These are phyloP conservation scores for Boletus tomentosulus DNA, from an alignment of 768 basidiomycete species.

Conservation along the genomic window DNA sequence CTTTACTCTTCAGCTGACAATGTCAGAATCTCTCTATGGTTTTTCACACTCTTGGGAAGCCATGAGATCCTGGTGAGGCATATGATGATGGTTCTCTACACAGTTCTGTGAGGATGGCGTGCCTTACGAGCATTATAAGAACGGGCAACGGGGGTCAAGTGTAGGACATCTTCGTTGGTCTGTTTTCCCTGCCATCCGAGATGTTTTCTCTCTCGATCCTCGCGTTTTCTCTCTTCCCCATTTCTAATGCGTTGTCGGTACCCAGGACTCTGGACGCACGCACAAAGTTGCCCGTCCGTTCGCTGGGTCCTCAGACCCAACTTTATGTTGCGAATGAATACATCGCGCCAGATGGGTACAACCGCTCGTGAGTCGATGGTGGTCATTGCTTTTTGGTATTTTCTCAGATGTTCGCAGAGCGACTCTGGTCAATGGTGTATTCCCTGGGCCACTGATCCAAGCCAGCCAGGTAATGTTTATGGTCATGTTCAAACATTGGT, in stretches of 20 bases:
- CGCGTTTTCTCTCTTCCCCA: conserved; percentile 5
- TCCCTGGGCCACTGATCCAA: conserved; percentile 44
- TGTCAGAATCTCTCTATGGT: not conserved
- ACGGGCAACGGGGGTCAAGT: no score
- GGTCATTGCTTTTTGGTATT: not conserved
- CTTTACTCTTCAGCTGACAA: not conserved
- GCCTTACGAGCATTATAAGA: no score
- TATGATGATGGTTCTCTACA: no score
- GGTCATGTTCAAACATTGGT: not conserved
- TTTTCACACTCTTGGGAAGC: not conserved
- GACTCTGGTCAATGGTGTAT: conserved; percentile 40
- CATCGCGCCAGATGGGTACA: conserved; percentile 49
- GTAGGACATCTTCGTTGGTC: no score
- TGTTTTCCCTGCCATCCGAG: not conserved
- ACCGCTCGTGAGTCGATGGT: conserved; percentile 30
- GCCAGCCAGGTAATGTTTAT: conserved; percentile 30
- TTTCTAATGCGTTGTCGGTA: conserved; percentile 4
- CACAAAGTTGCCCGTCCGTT: not conserved
- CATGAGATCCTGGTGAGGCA: not conserved
- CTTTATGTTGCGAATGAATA: conserved; percentile 35
- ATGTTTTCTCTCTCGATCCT: conserved; percentile 11
- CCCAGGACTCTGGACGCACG: not conserved
- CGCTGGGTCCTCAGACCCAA: conserved; percentile 19
- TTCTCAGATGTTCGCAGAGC: conserved; percentile 24
- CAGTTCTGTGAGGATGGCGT: no score